Base-by-base conservation (phyloP, 176 grass and related monocot genomes). In the Oryza punctata region DNA sequence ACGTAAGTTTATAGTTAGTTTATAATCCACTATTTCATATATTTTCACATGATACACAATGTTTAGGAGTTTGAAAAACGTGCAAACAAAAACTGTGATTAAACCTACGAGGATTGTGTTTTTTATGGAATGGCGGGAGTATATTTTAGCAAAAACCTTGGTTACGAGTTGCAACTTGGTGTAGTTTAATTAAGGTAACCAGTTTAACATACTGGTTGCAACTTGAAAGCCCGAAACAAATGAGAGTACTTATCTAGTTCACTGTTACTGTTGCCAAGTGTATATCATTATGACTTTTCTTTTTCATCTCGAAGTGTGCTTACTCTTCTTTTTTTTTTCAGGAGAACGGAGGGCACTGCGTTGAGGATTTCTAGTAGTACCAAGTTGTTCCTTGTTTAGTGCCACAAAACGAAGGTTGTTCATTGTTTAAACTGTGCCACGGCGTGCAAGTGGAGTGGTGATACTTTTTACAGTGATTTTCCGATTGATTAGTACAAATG, bases 371-470 rank as follows among this genome's bases (percentile, higher is more conserved):
- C 16, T n/a, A 18, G 33, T 2, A n/a, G 61, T 24, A 28, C 50
- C 87, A 80, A 89, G 49, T 80, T 84, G 81, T 61, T 79, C 19
- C 10, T 89, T 77, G 82, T 85, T 89, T 85, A 85, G 72, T 3
- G 0, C 29, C 43, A 40, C 43, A 8, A 38, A 38, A 38, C 4
- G 37, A 38, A 38, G 37, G 37, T 1, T 38, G 37, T 38, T 7
- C 37, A 6, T 77, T 77, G 82, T 81, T 89, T 85, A 85, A 25
- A 40, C 38, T 26, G 72, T 3, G 1, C 50, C 43, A 40, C 43
- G 82, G 3, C 29, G 26, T 78, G 60, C 88, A 85, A 82, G 83
- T 73, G 69, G 33, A 15, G 11, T 70, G 77, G 43, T 11, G 18
- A 41, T 60, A 57, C 65, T 19, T 57, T 76, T 77, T 67, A 59